Evolutionary conservation across 2,329 filamentous ascomycete genomes (phyloP), one percentile per base, ranked within the genome.

Genomic region (Thelonectria blattea): DNA sequence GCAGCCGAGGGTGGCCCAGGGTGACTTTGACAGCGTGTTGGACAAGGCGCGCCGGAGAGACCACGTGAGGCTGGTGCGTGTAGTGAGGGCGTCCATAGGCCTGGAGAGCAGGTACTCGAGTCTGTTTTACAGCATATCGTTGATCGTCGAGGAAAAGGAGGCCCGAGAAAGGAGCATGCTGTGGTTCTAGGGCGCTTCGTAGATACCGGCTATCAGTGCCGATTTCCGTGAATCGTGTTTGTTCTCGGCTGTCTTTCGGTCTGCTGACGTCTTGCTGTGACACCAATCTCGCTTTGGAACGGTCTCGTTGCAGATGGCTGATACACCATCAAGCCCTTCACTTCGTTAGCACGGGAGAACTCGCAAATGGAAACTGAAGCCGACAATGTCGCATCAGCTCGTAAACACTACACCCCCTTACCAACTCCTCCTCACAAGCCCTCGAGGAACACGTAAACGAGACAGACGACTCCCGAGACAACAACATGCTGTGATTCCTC

Each of bases 81-180:
- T 56, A 4, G 22, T 65, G 11, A 62, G 18, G n/a, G 69, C 61
- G 1, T 60, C 48, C 22, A 62, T 69, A 49, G 69, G 67, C 20
- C 52, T 67, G 5, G 64, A 71, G 49, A 72, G 61, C 12, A 68
- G 63, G 52, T 66, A 71, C 34, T 68, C 70, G 15, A 65, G 65
- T 18, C 48, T 73, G 20, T 72, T 68, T 51, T 73, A 71, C 27
- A 61, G 52, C 11, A 49, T 71, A 17, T 56, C 57, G n/a, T 42
- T 72, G 9, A 48, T 60, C 18, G 55, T 61, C 2, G 52, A 60
- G 20, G 52, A 17, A 47, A 58, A 34, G 18, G 42, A 58, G 15
- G 47, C 18, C 1, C 59, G 12, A 17, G 59, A 56, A 15, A 64
- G 61, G 30, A 52, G 27, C 2, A 54, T 62, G n/a, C 32, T 57